Evolutionary conservation across 2,329 filamentous ascomycete genomes (phyloP), one percentile per base, ranked within the genome.

Genomic region (Arachnomyces sp.): DNA sequence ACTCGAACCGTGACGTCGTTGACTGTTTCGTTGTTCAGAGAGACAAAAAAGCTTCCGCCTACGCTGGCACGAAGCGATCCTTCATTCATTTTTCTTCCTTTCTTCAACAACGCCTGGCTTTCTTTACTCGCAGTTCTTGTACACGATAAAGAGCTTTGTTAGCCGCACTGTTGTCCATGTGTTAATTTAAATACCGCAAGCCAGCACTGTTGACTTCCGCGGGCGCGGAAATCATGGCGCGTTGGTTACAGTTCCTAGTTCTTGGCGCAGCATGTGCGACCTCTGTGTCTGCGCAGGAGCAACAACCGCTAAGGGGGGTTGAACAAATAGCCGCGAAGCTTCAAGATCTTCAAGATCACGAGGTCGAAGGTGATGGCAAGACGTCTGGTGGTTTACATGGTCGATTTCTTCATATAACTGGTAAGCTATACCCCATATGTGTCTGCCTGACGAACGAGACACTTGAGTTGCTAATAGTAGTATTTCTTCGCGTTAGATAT

Each of bases 321-420:
- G 7, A 7, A 8, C 7, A 35, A 7, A 4, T 16, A 7, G 13
- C 5, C n/a, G 4, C 7, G n/a, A 6, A 35, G 20, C 7, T 7
- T 16, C 16, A n/a, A n/a, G 20, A 25, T 5, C 20, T 9, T 25
- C 20, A 25, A 25, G 20, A 9, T 25, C 20, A 25, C 9, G 20
- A 25, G 20, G 20, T 25, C 9, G 5, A 25, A 5, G 9, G 5
- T 25, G 9, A 25, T 9, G 20, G 20, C 20, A 25, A 25, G 15
- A 16, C 18, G 7, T 37, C 35, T 9, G 15, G 35, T 3, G 35
- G 35, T 28, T 65, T 87, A 52, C 74, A 76, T 48, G 87, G 87
- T 49, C 78, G 77, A 58, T 94, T 94, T 67, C 72, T 94, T 57
- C 87, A 94, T 64, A 84, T 94, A 52, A 92, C 87, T 65, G 88